Evolutionary conservation across 371 early-diverging fungal species (phyloP).

Genomic region (Apophysomyces trapeziformis): DNA sequence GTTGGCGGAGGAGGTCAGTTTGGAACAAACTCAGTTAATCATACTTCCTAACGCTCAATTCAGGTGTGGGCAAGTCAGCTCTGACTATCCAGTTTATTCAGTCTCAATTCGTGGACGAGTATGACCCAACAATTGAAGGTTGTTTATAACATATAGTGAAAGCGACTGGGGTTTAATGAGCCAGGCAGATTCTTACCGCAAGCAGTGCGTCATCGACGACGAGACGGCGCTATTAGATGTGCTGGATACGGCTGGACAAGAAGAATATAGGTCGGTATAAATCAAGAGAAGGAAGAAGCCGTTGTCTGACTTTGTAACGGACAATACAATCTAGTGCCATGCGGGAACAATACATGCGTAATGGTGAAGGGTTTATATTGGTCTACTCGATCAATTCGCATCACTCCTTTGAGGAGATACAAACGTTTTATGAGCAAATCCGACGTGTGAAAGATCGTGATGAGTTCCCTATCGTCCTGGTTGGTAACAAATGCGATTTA

Average conservation of each 20-base stretch:
- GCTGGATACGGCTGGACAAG: slow-evolving; percentile 86
- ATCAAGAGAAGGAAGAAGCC: too few species aligned
- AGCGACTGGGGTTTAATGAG: not conserved
- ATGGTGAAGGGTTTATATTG: slow-evolving; percentile 57
- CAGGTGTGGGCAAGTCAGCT: slow-evolving; percentile 85
- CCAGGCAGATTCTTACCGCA: slow-evolving; percentile 74
- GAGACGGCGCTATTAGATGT: slow-evolving; percentile 75
- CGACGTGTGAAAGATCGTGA: slow-evolving; percentile 78
- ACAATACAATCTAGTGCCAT: slow-evolving; percentile 55
- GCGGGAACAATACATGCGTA: slow-evolving; percentile 83
- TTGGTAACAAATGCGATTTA: slow-evolving; percentile 92
- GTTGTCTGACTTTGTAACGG: not conserved
- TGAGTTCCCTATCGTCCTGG: slow-evolving; percentile 77
- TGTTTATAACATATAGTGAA: slow-evolving; percentile 7
- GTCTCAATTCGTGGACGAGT: slow-evolving; percentile 89
- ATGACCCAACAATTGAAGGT: slow-evolving; percentile 95
- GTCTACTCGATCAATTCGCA: slow-evolving; percentile 68
- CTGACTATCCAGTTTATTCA: slow-evolving; percentile 92
- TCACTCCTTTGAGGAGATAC: slow-evolving; percentile 72
- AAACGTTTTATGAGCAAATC: slow-evolving; percentile 65
- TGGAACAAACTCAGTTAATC: slow-evolving; percentile 26
- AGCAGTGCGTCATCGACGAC: slow-evolving; percentile 73
- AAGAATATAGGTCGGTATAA: slow-evolving; percentile 71
- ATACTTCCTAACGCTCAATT: not conserved
- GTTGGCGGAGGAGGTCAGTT: slow-evolving; percentile 84